Percentiles rank a stretch among this genome's conserved stretches.
These are phyloP conservation scores for Gossypium stocksii DNA, from an alignment of 345 rosid species.

Conservation along the genomic window DNA sequence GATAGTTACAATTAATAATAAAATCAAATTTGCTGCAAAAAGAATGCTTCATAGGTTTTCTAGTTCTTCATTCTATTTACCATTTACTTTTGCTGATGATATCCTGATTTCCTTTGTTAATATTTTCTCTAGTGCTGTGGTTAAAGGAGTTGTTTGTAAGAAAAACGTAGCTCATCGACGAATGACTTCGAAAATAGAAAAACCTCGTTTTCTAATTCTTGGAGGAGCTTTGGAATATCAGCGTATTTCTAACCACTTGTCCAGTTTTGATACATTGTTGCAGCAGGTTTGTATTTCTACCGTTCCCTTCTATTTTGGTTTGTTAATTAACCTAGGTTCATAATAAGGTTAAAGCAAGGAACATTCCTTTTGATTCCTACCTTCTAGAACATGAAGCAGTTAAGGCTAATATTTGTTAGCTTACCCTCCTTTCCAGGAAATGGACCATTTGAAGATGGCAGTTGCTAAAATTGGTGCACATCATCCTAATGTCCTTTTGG, in stretches of 20 bases:
- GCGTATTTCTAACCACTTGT: slow-evolving; percentile 78
- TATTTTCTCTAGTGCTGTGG: slow-evolving; percentile 55
- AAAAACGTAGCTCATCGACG: slow-evolving; percentile 95
- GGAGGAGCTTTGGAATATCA: slow-evolving; percentile 97
- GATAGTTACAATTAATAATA: background rate
- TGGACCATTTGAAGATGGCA: slow-evolving; percentile 98
- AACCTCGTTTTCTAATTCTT: slow-evolving; percentile 75
- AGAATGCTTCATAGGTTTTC: background rate
- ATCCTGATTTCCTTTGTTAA: slow-evolving; percentile 18
- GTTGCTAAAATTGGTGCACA: slow-evolving; percentile 81
- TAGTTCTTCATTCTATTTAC: slow-evolving; percentile 2
- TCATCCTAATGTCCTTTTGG: slow-evolving; percentile 84
- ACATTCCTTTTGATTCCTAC: slow-evolving; percentile 3
- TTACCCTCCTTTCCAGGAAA: slow-evolving; percentile 59
- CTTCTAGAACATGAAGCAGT: background rate
- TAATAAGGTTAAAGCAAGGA: slow-evolving; percentile 9
- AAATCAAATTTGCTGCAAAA: background rate
- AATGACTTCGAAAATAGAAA: slow-evolving; percentile 81
- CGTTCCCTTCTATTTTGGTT: slow-evolving; percentile 18
- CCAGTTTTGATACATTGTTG: slow-evolving; percentile 83
- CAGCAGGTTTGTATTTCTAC: slow-evolving; percentile 65
- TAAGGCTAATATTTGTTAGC: slow-evolving; percentile 16
- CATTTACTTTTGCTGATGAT: slow-evolving; percentile 24
- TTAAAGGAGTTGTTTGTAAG: slow-evolving; percentile 93
- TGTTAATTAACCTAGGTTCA: slow-evolving; percentile 16